phyloP scores from a whole-genome alignment of 2,329 filamentous ascomycete species.

The Phialophora tarda region DNA sequence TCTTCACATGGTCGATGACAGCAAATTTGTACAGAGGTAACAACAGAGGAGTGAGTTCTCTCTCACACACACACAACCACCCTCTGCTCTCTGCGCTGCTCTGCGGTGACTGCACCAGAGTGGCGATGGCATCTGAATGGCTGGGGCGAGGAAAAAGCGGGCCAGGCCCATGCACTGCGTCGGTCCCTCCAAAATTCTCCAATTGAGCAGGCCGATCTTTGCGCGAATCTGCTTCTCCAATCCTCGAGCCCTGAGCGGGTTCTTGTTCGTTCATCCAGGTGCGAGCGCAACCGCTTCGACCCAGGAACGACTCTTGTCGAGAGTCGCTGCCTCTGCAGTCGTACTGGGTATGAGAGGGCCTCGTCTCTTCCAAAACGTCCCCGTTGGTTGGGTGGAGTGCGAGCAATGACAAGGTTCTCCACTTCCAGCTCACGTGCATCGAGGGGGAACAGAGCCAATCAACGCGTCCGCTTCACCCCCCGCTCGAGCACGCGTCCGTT shows the following conservation, averaged over 20 bases:
- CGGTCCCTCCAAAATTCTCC: slow-evolving; percentile 20
- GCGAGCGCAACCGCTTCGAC: neutral
- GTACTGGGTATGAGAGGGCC: neutral
- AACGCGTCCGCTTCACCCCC: slow-evolving; percentile 5
- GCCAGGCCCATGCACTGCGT: slow-evolving; percentile 2
- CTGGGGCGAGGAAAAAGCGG: slow-evolving; percentile 2
- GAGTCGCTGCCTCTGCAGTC: neutral
- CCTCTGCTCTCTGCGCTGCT: slow-evolving; percentile 3
- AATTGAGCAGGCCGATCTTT: slow-evolving; percentile 2
- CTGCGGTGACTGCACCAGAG: slow-evolving; percentile 20
- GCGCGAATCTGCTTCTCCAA: slow-evolving; percentile 1
- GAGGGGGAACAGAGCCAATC: neutral
- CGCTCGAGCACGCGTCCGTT: neutral
- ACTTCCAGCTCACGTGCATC: neutral
- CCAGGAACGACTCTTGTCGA: neutral
- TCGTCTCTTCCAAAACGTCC: neutral
- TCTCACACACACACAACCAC: neutral
- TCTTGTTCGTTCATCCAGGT: neutral
- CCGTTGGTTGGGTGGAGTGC: neutral
- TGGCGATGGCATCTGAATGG: slow-evolving; percentile 16
- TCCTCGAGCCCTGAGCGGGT: neutral
- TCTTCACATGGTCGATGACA: slow-evolving; percentile 25
- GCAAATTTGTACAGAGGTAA: neutral
- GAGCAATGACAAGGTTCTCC: neutral
- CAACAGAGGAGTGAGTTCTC: neutral